Conservation (phyloP, 345 rosid species). For the Syzygium oleosum region DNA sequence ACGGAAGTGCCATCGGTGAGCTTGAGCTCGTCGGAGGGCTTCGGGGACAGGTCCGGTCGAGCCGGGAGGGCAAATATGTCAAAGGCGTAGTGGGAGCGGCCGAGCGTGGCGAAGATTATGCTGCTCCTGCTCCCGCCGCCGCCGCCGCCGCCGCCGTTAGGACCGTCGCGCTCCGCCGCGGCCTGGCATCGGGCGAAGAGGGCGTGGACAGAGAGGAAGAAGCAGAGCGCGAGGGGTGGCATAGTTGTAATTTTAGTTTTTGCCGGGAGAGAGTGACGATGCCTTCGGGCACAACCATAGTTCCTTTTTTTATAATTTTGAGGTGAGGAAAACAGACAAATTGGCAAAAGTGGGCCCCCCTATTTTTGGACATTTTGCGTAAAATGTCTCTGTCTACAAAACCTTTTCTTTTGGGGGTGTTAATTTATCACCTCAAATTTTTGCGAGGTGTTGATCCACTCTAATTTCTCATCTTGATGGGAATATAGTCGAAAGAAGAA, state of each 20-base stretch:
- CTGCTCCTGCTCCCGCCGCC: slow-evolving; percentile 19
- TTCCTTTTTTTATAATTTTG: neutral
- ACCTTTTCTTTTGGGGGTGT: neutral
- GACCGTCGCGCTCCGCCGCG: neutral
- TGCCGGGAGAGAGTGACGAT: neutral
- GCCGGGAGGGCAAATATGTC: slow-evolving; percentile 61
- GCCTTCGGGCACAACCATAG: neutral
- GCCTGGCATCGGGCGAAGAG: neutral
- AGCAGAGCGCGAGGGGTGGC: neutral
- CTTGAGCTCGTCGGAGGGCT: slow-evolving; percentile 27
- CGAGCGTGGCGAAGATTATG: slow-evolving; percentile 65
- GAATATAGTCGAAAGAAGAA: neutral
- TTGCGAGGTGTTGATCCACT: no score
- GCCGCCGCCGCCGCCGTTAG: neutral
- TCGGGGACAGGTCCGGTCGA: slow-evolving; percentile 3
- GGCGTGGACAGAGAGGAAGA: neutral
- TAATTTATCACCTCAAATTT: neutral
- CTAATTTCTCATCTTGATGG: neutral
- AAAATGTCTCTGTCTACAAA: neutral
- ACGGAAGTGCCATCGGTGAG: slow-evolving; percentile 70
- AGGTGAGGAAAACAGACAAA: neutral
- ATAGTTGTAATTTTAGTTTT: neutral
- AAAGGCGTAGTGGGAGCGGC: slow-evolving; percentile 54
- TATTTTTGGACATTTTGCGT: neutral
- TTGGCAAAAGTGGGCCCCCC: neutral